phyloP scores from a whole-genome alignment of 1,139 yeast genomes.

The Saccharomycopsis crataegensis region DNA sequence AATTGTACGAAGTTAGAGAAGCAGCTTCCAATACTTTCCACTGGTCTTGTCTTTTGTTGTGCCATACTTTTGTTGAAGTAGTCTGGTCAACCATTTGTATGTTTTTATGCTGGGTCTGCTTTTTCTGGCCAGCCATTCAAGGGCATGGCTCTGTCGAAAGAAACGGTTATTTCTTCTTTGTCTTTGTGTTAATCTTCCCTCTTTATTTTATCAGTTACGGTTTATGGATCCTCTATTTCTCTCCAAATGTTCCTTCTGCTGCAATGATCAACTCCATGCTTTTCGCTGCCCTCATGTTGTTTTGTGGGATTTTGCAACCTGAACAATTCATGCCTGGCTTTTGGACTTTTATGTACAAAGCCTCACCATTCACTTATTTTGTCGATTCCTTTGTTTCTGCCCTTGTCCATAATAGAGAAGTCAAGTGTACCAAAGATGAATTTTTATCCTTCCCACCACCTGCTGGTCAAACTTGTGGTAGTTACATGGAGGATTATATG shows the following conservation, averaged over 20 bases:
- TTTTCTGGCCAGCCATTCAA: constrained; percentile 39
- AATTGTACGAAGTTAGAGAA: constrained; percentile 55
- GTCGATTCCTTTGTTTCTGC: constrained; percentile 39
- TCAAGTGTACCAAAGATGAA: constrained; percentile 41
- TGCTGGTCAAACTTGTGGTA: constrained; percentile 38
- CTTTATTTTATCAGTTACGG: constrained; percentile 40
- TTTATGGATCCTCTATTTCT: constrained; percentile 40
- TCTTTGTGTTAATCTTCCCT: constrained; percentile 38
- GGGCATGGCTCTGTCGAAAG: constrained; percentile 25
- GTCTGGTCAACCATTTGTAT: constrained; percentile 26
- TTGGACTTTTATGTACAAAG: constrained; percentile 52
- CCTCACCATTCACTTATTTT: constrained; percentile 50
- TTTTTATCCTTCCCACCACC: constrained; percentile 43
- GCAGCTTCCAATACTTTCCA: constrained; percentile 56
- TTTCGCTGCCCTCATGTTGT: constrained; percentile 41
- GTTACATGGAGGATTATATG: constrained; percentile 35
- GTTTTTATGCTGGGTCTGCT: constrained; percentile 33
- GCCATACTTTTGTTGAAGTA: constrained; percentile 36
- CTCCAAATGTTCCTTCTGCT: constrained; percentile 41
- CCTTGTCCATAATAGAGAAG: constrained; percentile 36
- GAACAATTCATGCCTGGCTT: constrained; percentile 43
- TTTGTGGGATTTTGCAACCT: constrained; percentile 55
- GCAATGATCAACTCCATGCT: constrained; percentile 40
- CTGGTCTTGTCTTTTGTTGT: constrained; percentile 40
- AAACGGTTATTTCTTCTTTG: constrained; percentile 39